Conservation (phyloP, 2,329 filamentous ascomycete genomes). For the Apiospora marii region DNA sequence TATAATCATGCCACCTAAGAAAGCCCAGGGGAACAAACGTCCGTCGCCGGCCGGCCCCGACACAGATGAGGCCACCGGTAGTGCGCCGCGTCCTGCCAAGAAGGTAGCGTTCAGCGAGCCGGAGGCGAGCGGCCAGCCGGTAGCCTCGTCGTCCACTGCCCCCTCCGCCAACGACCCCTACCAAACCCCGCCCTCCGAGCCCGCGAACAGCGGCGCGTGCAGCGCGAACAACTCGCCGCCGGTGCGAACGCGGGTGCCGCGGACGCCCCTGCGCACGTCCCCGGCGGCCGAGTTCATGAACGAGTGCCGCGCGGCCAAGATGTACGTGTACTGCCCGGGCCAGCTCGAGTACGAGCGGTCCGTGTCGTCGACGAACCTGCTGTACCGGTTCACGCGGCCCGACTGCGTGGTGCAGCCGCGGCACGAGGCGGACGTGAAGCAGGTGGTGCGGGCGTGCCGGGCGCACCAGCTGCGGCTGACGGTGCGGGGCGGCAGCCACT, state of each 20-base stretch:
- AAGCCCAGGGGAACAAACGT: background rate
- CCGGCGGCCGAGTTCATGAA: background rate
- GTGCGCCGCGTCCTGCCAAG: background rate
- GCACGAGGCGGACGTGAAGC: slow-evolving; percentile 30
- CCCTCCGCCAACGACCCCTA: no score
- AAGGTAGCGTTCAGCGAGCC: background rate
- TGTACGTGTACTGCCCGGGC: background rate
- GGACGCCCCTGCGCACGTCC: background rate
- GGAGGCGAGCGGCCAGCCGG: background rate
- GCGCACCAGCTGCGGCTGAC: slow-evolving; percentile 31
- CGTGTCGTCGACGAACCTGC: slow-evolving; percentile 38
- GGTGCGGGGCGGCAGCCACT: slow-evolving; percentile 43
- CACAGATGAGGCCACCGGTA: background rate
- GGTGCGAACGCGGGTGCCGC: background rate
- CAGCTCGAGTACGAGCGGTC: slow-evolving; percentile 34
- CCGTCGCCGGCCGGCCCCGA: background rate
- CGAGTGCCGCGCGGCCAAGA: background rate
- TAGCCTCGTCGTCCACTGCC: no score
- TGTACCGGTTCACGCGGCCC: slow-evolving; percentile 39
- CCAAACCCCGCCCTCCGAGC: no score
- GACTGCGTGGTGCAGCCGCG: slow-evolving; percentile 37
- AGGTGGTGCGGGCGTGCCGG: slow-evolving; percentile 30
- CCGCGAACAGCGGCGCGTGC: no score
- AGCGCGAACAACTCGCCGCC: background rate
- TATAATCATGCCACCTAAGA: background rate